Percentiles rank a stretch among this genome's conserved stretches.
phyloP scores from a whole-genome alignment of 2,329 filamentous ascomycete species.

The Plectosphaerella plurivora region DNA sequence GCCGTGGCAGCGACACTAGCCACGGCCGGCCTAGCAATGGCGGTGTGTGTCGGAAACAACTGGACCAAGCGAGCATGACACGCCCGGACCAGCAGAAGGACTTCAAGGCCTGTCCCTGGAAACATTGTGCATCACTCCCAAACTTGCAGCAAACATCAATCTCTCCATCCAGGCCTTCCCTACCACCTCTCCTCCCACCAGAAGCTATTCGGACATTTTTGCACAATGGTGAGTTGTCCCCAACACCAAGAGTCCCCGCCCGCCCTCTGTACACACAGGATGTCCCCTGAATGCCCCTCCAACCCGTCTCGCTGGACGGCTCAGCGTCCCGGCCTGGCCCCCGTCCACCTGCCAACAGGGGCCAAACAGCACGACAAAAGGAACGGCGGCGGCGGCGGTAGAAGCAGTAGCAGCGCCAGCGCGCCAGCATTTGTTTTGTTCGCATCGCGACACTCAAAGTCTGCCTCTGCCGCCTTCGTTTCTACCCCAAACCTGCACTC shows the following conservation, averaged over 20 bases:
- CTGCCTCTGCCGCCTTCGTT: neutral
- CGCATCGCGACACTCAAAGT: neutral
- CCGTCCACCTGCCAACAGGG: constrained; percentile 14
- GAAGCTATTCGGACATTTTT: neutral
- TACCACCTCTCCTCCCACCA: neutral
- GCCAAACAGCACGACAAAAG: neutral
- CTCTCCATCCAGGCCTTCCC: neutral
- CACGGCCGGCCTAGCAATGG: too few relatives aligned
- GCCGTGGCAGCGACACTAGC: too few relatives aligned
- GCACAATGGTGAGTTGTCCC: constrained; percentile 2
- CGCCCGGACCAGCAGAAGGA: neutral
- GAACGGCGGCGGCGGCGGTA: neutral
- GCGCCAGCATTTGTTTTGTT: neutral
- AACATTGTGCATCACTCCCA: neutral
- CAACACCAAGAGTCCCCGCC: constrained; percentile 1
- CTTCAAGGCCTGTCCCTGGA: neutral
- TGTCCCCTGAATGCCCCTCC: neutral
- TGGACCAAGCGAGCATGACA: too few relatives aligned
- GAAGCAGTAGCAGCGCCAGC: neutral
- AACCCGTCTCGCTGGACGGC: too few relatives aligned
- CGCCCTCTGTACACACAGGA: constrained; percentile 12
- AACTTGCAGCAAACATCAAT: constrained; percentile 1
- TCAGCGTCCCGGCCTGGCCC: neutral
- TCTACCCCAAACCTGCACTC: neutral
- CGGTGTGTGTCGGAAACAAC: too few relatives aligned